Percentiles rank a stretch among this genome's conserved stretches.
Conservation (phyloP, 2,329 filamentous ascomycete genomes). For the Ceratocystis albifundus region DNA sequence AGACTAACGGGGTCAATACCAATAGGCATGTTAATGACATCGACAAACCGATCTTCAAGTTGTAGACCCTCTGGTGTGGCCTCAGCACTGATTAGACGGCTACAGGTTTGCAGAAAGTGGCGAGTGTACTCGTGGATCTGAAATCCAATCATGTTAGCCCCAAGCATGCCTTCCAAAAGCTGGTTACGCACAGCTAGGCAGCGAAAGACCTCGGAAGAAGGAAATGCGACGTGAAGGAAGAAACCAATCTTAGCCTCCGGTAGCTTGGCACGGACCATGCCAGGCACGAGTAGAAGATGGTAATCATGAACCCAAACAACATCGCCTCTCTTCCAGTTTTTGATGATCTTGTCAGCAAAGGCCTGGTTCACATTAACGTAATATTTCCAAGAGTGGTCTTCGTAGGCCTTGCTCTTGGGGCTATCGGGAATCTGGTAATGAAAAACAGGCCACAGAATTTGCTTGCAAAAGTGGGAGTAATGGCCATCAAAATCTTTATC, state of each 20-base stretch:
- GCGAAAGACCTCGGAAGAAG: constrained; percentile 89
- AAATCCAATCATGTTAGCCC: constrained; percentile 84
- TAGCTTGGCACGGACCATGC: constrained; percentile 78
- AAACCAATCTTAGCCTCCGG: constrained; percentile 93
- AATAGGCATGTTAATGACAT: constrained; percentile 74
- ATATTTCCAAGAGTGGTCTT: constrained; percentile 92
- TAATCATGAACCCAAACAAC: constrained; percentile 95
- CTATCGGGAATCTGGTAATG: constrained; percentile 98
- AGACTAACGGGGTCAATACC: constrained; percentile 79
- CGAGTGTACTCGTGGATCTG: constrained; percentile 87
- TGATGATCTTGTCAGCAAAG: constrained; percentile 81
- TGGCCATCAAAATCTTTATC: constrained; percentile 92
- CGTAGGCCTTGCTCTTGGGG: constrained; percentile 94
- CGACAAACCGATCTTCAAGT: constrained; percentile 84
- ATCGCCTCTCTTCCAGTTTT: constrained; percentile 87
- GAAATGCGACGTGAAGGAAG: constrained; percentile 90
- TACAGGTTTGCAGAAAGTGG: constrained; percentile 93
- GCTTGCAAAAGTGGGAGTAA: constrained; percentile 94
- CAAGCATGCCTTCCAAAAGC: constrained; percentile 82
- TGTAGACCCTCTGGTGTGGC: constrained; percentile 80
- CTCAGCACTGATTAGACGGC: constrained; percentile 78
- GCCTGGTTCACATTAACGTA: constrained; percentile 87
- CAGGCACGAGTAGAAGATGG: constrained; percentile 77
- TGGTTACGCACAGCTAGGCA: constrained; percentile 79
- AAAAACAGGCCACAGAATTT: constrained; percentile 94